Base-by-base conservation (phyloP, 2,329 filamentous ascomycete genomes). In the Cytospora piceicola region DNA sequence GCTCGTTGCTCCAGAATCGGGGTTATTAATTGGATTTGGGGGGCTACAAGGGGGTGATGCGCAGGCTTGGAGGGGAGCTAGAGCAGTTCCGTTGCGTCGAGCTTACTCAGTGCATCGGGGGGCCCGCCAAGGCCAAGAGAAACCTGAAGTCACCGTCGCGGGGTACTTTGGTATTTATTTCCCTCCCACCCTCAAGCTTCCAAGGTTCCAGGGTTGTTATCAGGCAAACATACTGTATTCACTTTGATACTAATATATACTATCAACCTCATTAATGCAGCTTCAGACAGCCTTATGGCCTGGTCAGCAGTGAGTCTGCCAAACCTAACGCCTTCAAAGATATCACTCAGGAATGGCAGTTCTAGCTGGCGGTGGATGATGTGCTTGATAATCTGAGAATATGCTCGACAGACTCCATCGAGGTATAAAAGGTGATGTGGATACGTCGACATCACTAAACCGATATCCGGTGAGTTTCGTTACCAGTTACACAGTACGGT, bases 51-150 rank as follows among this genome's bases (percentile, higher is more conserved):
- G 60, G 61, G 30, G 61, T 57, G 61, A 63, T 63, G 39, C 39
- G 39, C 53, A 14, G 61, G 51, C 61, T 63, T 51, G 60, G 60
- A 57, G 60, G 60, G 60, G 49, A 57, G 60, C 39, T 57, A 36
- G 24, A 55, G 24, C 51, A 55, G 32, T 61, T 61, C 32, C 24
- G 34, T 42, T 39, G 20, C 42, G 52, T 58, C 61, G 53, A 63
- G 63, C 65, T 67, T 67, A 67, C 65, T 67, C 65, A 67, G 34
- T 59, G 46, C n/a, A 24, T 24, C 46, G 8, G 22, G 46, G 46
- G 46, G n/a, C 46, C 46, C n/a, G n/a, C 46, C n/a, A 22, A 22
- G n/a, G 42, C 42, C 6, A n/a, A 46, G 8, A 49, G 46, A 49
- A 49, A 49, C 46, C 46, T 5, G 53, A 51, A 57, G 66, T 55